Percentiles rank a stretch among this genome's conserved stretches.
These are phyloP conservation scores for Quercus bicolor DNA, from an alignment of 306 rosid species.

Conservation along the genomic window DNA sequence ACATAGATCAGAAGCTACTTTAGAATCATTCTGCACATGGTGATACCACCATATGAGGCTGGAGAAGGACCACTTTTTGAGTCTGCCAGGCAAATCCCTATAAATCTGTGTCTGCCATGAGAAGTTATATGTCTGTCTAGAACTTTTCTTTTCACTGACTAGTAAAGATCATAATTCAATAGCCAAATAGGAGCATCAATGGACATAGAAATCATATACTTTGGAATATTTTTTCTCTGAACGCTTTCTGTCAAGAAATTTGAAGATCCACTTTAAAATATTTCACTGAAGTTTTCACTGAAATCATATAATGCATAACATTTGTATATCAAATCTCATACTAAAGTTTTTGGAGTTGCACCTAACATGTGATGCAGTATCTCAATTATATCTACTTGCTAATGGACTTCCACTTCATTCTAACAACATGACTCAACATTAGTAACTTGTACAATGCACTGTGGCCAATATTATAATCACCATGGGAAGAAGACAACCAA, in stretches of 20 bases:
- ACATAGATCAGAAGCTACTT: no score
- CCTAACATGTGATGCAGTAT: background rate
- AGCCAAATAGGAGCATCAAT: background rate
- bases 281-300: background rate
- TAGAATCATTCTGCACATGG: no score
- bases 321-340: background rate
- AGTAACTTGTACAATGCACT: background rate
- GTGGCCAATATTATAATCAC: background rate
- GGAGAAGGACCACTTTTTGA: no score
- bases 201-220: no score
- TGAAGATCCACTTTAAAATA: background rate
- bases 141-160: no score
- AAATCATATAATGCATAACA: no score
- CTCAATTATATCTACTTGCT: background rate
- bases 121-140: no score
- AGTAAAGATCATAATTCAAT: background rate
- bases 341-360: background rate
- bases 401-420: background rate
- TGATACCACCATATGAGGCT: no score
- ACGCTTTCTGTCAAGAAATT: background rate
- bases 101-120: no score
- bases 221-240: no score
- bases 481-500: no score
- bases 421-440: background rate
- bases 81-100: no score